These are phyloP conservation scores for Pleurotus salmoneostramineus DNA, from an alignment of 768 basidiomycete species.

Conservation along the genomic window DNA sequence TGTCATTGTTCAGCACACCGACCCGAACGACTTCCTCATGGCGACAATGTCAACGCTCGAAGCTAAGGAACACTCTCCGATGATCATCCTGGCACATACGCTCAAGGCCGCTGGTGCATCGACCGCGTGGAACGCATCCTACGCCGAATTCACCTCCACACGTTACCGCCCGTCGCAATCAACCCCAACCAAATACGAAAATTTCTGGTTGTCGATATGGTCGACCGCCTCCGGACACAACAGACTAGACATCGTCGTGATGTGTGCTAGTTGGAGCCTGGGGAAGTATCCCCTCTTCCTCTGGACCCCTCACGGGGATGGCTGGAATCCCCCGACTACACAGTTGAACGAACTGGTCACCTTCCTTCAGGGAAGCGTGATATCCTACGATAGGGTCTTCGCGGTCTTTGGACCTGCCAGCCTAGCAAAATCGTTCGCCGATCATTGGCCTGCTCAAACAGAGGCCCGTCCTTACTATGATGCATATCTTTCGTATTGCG, in stretches of 20 bases:
- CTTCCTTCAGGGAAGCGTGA: conserved; percentile 26
- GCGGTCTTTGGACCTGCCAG: conserved; percentile 43
- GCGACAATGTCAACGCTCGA: conserved; percentile 36
- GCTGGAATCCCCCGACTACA: conserved; percentile 1
- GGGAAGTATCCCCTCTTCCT: conserved; percentile 53
- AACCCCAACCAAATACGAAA: conserved; percentile 10
- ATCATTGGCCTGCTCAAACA: conserved; percentile 39
- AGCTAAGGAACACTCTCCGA: conserved; percentile 42
- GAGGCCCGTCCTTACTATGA: conserved; percentile 45
- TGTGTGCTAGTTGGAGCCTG: conserved; percentile 39
- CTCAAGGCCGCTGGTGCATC: conserved; percentile 31
- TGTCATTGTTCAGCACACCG: conserved; percentile 32
- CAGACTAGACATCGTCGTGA: conserved; percentile 38
- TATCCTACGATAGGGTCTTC: conserved; percentile 41
- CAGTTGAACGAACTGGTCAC: conserved; percentile 16
- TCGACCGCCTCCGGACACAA: conserved; percentile 21
- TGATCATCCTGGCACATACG: conserved; percentile 51
- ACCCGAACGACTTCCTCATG: conserved; percentile 36
- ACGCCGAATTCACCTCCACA: conserved; percentile 20
- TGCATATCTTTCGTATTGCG: conserved; percentile 44
- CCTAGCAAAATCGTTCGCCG: conserved; percentile 38
- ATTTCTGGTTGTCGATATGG: conserved; percentile 51
- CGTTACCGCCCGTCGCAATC: conserved; percentile 12
- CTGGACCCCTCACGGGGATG: conserved; percentile 31
- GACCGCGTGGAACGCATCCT: conserved; percentile 30